Evolutionary conservation across 805 yeast species (phyloP), one percentile per base, ranked within the genome.

Genomic region (Yarrowia deformans): DNA sequence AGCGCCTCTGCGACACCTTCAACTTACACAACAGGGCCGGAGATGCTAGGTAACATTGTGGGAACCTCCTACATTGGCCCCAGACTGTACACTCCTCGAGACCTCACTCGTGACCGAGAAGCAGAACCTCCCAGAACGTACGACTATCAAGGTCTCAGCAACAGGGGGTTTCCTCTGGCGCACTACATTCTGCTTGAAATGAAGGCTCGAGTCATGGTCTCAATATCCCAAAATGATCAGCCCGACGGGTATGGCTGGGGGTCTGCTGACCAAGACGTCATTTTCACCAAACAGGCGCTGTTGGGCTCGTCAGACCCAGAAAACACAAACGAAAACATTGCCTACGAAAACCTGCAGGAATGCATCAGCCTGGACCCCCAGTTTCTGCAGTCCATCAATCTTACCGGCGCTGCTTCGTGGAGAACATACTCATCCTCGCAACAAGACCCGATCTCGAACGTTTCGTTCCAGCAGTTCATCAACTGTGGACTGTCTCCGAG

Each of bases 401-500:
- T 16, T 7, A 70, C 68, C 1, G 67, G 67, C 9, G 54, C 63
- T 16, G 71, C 73, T 4, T 71, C 79, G 14, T 83, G 84, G 84
- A 74, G 81, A 54, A 79, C 78, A 55, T 71, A 81, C 0, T 78
- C 79, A 60, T 88, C 88, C 71, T 71, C 77, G 37, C 73, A 75
- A 0, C 72, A 71, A 0, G 43, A 55, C 13, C 79, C 81, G 0
- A 88, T 85, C 74, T 77, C 83, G 0, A 72, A 79, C 16, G 70
- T 69, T 0, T 72, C 83, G 0, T 78, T 87, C 48, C 73, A 75
- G 48, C 72, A 78, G 1, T 81, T 81, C 54, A 75, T 87, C 5
- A 70, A 77, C 23, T 82, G 88, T 72, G 98, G 97, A 0, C 84
- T 80, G 67, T 83, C 90, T 0, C 92, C 97, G 0, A 82, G 91